phyloP scores from a whole-genome alignment of 495 filamentous ascomycete species.

The Pyrenula massariospora region DNA sequence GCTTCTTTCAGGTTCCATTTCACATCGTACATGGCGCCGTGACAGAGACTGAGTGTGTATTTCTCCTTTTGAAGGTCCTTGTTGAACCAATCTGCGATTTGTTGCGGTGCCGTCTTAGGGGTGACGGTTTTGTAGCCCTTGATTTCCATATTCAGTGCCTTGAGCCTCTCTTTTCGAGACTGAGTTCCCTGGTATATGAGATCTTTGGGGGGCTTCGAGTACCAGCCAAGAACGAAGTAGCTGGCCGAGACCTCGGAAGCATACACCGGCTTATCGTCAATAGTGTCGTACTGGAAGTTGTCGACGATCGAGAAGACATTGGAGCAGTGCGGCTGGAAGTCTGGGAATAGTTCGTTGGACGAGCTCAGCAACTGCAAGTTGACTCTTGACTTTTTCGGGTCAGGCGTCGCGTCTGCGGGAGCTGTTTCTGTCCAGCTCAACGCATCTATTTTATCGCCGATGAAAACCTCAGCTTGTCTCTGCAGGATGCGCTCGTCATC shows the following conservation, averaged over 20 bases:
- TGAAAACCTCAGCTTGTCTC: slow-evolving; percentile 38
- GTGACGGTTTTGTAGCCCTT: too few relatives aligned
- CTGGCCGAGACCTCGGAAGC: slow-evolving; percentile 18
- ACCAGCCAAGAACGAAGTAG: slow-evolving; percentile 44
- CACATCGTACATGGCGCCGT: slow-evolving; percentile 35
- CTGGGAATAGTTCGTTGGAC: slow-evolving; percentile 37
- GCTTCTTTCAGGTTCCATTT: slow-evolving; percentile 15
- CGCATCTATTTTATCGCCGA: slow-evolving; percentile 25
- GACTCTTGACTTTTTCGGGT: too few relatives aligned
- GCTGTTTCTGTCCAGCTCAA: slow-evolving; percentile 12
- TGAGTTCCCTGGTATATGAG: too few relatives aligned
- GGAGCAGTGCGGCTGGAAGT: slow-evolving; percentile 33
- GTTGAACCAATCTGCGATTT: too few relatives aligned
- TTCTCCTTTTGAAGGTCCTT: neutral
- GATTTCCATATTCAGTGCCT: slow-evolving; percentile 1
- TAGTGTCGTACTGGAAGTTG: slow-evolving; percentile 28
- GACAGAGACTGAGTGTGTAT: slow-evolving; percentile 13
- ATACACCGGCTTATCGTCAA: slow-evolving; percentile 7
- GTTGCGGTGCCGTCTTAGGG: too few relatives aligned
- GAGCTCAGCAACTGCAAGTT: slow-evolving; percentile 21
- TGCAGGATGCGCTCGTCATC: slow-evolving; percentile 12
- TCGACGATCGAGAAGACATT: slow-evolving; percentile 42
- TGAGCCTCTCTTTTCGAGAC: slow-evolving; percentile 3
- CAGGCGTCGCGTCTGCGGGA: neutral
- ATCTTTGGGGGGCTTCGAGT: too few relatives aligned